Percentiles rank a stretch among this genome's conserved stretches.
Evolutionary conservation across 352 stramenopile species (phyloP).

Genomic region (Phytophthora crassamura): DNA sequence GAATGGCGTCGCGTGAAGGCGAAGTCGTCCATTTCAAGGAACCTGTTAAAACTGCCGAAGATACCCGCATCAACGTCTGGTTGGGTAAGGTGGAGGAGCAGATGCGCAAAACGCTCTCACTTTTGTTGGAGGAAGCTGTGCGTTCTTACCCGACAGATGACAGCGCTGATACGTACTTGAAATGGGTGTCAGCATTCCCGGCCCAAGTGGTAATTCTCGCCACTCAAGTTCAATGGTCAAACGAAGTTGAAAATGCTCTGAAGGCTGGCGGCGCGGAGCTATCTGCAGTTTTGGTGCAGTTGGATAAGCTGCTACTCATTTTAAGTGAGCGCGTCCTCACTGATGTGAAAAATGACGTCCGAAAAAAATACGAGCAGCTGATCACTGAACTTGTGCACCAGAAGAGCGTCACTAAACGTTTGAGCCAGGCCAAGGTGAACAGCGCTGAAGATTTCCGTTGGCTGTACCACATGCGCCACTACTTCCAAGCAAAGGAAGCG

Average conservation of each 20-base stretch:
- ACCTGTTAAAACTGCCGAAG: slow-evolving; percentile 91
- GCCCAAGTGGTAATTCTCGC: slow-evolving; percentile 99
- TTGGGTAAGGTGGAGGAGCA: slow-evolving; percentile 96
- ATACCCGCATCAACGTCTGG: slow-evolving; percentile 96
- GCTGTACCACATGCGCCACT: slow-evolving; percentile 99
- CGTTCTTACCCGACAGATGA: slow-evolving; percentile 76
- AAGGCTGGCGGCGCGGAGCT: slow-evolving; percentile 63
- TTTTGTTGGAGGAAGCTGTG: slow-evolving; percentile 95
- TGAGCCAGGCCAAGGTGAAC: slow-evolving; percentile 87
- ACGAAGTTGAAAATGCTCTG: slow-evolving; percentile 93
- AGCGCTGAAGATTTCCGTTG: slow-evolving; percentile 97
- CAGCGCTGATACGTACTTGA: slow-evolving; percentile 90
- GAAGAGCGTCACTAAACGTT: slow-evolving; percentile 96
- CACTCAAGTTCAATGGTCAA: slow-evolving; percentile 98
- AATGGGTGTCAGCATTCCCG: slow-evolving; percentile 98
- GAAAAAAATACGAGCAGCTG: slow-evolving; percentile 99
- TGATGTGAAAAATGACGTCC: slow-evolving; percentile 94
- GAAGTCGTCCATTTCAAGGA: slow-evolving; percentile 96
- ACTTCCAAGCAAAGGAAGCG: slow-evolving; percentile 90
- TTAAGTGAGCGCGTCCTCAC: slow-evolving; percentile 97
- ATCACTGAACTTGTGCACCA: slow-evolving; percentile 99
- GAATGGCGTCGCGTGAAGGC: slow-evolving; percentile 99
- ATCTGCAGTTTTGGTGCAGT: slow-evolving; percentile 56
- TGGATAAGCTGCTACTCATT: slow-evolving; percentile 92
- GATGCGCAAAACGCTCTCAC: slow-evolving; percentile 97